Evolutionary conservation across 495 filamentous ascomycete genomes (phyloP), one percentile per base, ranked within the genome.

Genomic region (Xylaria cubensis): DNA sequence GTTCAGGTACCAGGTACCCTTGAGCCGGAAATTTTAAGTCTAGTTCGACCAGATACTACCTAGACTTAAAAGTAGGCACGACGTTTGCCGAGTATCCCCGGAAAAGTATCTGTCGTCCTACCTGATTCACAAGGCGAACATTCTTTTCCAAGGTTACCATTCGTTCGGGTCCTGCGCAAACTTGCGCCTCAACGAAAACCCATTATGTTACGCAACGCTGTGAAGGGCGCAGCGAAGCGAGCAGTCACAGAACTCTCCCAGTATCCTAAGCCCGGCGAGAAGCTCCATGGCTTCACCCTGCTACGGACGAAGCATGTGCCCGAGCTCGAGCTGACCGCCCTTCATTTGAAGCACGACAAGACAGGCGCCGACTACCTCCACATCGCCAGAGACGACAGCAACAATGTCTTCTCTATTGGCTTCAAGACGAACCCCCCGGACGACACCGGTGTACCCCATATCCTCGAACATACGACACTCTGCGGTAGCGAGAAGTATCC

Each of bases 401-500:
- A 99, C 82, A 99, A 98, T 92, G 97, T 98, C 72, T 99, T 99
- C 85, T 97, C 94, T 9, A 94, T 98, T 75, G 95, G 94, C 7
- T 99, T 98, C 88, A 97, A 97, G 88, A 99, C 96, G 4, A 99
- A 98, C 77, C 96, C 96, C 15, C 93, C 95, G 21, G 94, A 99
- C 82, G 93, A 94, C 71, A 98, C 96, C 0, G 96, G 96, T 55
- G 92, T 98, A 50, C 97, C 96, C 10, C 96, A 99, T 83, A 98
- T 99, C 75, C 86, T 99, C 73, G 96, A 99, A 81, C 96, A 99
- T 82, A 97, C 94, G 3, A 98, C 96, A 3, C 84, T 99, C 46
- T 99, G 96, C 78, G 96, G 96, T n/a, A 97, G 94, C 74, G 89
- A 98, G 78, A 98, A 96, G 93, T 98, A 95, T 81, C 97, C 96